Percentiles rank a stretch among this genome's conserved stretches.
phyloP scores from a whole-genome alignment of 225 moss, liverwort and hornwort genomes.

The Ulota crispa region DNA sequence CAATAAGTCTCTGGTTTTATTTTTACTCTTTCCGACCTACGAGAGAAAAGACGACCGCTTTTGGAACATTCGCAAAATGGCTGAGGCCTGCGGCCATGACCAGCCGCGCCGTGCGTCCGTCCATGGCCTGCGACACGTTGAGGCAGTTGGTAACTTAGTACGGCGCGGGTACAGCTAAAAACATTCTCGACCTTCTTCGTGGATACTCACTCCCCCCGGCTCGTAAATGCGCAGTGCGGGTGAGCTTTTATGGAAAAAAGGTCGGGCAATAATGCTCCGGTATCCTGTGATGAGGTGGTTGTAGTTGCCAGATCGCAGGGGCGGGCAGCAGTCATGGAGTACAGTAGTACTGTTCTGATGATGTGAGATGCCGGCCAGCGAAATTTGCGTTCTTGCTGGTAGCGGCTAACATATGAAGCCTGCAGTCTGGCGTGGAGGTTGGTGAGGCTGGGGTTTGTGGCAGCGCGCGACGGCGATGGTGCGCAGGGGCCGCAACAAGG shows the following conservation, averaged over 20 bases:
- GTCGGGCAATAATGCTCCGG: slow-evolving; percentile 33
- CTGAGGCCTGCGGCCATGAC: slow-evolving; percentile 13
- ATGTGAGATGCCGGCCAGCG: slow-evolving; percentile 12
- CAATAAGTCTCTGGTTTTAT: slow-evolving; percentile 10
- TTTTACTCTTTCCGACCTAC: not conserved
- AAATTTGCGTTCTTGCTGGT: slow-evolving; percentile 15
- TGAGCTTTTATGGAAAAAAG: slow-evolving; percentile 15
- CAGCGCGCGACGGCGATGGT: slow-evolving; percentile 5
- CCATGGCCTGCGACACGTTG: slow-evolving; percentile 19
- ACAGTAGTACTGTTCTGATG: slow-evolving; percentile 23
- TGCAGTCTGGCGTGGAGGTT: slow-evolving; percentile 14
- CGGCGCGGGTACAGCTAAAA: slow-evolving; percentile 20
- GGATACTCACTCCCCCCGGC: not conserved
- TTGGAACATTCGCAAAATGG: not conserved
- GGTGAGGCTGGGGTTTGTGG: slow-evolving; percentile 28
- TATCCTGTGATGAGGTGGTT: slow-evolving; percentile 26
- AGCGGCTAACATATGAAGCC: not conserved
- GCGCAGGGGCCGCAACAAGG: slow-evolving; percentile 11
- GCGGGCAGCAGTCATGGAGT: slow-evolving; percentile 6
- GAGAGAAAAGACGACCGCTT: not conserved
- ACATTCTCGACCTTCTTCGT: slow-evolving; percentile 25
- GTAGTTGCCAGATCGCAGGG: not conserved
- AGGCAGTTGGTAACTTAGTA: slow-evolving; percentile 22
- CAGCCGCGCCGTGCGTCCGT: not conserved
- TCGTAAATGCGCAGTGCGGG: slow-evolving; percentile 24